Percentiles rank a stretch among this genome's conserved stretches.
phyloP scores from a whole-genome alignment of 169 alveolate species.

The Cryptosporidium sp. region DNA sequence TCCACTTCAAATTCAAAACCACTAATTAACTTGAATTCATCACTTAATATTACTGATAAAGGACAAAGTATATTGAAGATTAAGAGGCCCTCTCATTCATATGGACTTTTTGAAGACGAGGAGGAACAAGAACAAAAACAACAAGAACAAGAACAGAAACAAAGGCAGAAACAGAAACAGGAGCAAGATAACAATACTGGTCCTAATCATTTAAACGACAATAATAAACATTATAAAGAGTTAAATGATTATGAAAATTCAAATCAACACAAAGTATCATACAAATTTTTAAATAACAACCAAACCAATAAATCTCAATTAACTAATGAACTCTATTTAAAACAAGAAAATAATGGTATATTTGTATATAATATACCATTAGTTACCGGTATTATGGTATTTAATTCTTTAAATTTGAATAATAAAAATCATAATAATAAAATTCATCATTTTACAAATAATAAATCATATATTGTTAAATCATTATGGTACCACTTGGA shows the following conservation, averaged over 20 bases:
- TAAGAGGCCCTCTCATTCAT: conserved; percentile 18
- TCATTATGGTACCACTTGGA: conserved; percentile 49
- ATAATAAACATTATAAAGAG: not conserved
- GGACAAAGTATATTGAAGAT: not conserved
- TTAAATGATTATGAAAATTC: not conserved
- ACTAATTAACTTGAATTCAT: too few species aligned
- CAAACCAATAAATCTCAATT: not conserved
- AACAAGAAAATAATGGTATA: not conserved
- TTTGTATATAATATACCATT: conserved; percentile 13
- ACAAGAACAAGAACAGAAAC: too few species aligned
- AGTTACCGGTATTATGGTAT: not conserved
- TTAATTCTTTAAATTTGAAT: not conserved
- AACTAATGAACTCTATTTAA: not conserved
- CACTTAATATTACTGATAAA: not conserved
- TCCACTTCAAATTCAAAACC: not conserved
- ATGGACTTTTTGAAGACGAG: conserved; percentile 66
- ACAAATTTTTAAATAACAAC: not conserved
- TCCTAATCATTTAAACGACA: not conserved
- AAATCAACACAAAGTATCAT: too few species aligned
- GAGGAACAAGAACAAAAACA: too few species aligned
- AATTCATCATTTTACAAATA: not conserved
- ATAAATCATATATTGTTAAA: not conserved
- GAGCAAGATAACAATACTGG: not conserved
- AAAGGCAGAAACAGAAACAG: too few species aligned
- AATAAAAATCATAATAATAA: not conserved